Evolutionary conservation across 495 filamentous ascomycete species (phyloP), one percentile per base, ranked within the genome.

Genomic region (Margaritispora aquatica): DNA sequence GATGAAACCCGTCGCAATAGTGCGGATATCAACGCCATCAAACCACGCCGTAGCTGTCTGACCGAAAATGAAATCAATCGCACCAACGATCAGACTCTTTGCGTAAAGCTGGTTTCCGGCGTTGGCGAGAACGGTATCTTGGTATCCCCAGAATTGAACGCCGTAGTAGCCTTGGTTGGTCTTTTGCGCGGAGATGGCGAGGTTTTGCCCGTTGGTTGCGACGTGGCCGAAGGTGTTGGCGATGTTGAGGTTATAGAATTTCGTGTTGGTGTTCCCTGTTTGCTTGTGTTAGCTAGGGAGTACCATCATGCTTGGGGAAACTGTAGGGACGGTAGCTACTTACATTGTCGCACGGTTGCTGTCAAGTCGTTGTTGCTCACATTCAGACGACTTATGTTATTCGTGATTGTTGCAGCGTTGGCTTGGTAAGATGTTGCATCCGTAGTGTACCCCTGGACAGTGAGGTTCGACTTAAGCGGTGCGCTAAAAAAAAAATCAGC

Each of bases 391-490:
- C 57, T 29, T 15, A 63, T 51, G 21, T 63, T 68, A 49, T 75
- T 66, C 3, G 78, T 83, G 55, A 88, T 80, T 38, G 77, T 86
- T 24, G 84, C 84, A 17, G 72, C 69, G 66, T 88, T 88, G 55
- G 69, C 64, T 0, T 73, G 51, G 67, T 87, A 88, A 48, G 71
- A 52, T 7, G 55, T 38, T 27, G 51, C 51, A 47, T 63, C 61
- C 7, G 26, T 24, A 5, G 61, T 63, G 10, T 48, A 63, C 23
- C 61, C 61, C 49, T 60, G 61, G 17, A 63, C 49, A 3, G 61
- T 63, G 47, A 63, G 61, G 47, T 55, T 57, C 15, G 61, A 63
- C 24, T 47, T 57, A 7, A 63, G 57, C 13, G 41, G 44, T 34
- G 61, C 57, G 29, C 84, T 74, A 5, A 34, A 5, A 34, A 13